Conservation (phyloP, 2,329 filamentous ascomycete genomes). For the Dactylellina haptotyla region DNA sequence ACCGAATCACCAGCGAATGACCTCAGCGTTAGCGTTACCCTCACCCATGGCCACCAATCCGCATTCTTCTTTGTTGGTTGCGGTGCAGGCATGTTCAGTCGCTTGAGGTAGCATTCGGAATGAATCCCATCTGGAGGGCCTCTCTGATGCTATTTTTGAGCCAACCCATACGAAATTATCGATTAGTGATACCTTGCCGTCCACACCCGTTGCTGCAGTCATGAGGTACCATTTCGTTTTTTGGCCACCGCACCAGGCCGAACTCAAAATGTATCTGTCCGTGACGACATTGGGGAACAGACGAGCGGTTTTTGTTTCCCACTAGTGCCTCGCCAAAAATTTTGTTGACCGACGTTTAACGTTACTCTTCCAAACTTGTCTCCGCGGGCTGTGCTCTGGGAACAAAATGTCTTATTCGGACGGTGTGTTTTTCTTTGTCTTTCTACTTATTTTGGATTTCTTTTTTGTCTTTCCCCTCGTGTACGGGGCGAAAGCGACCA, state of each 20-base stretch:
- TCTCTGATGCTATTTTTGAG: conserved; percentile 50
- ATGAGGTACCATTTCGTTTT: conserved; percentile 32
- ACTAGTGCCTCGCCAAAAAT: too few species aligned
- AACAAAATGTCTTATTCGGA: conserved; percentile 12
- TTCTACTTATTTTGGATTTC: neutral
- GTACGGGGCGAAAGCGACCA: neutral
- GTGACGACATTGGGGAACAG: conserved; percentile 52
- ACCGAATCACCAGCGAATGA: conserved; percentile 13
- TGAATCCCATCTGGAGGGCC: conserved; percentile 32
- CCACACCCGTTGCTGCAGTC: conserved; percentile 19
- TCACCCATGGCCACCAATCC: conserved; percentile 9
- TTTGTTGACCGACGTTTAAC: too few species aligned
- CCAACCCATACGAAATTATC: neutral
- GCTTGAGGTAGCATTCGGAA: conserved; percentile 43
- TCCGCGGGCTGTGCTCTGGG: conserved; percentile 16
- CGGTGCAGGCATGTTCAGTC: conserved; percentile 23
- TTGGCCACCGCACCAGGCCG: conserved; percentile 31
- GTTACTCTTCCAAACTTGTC: neutral
- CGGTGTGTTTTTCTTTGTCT: neutral
- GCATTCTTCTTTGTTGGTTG: conserved; percentile 22
- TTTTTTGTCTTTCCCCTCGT: neutral
- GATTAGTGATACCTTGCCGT: conserved; percentile 52
- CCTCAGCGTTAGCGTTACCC: conserved; percentile 30
- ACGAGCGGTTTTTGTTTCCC: too few species aligned
- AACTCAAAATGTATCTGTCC: conserved; percentile 15